phyloP scores from a whole-genome alignment of 768 basidiomycete species.

The Multifurca ochricompacta region DNA sequence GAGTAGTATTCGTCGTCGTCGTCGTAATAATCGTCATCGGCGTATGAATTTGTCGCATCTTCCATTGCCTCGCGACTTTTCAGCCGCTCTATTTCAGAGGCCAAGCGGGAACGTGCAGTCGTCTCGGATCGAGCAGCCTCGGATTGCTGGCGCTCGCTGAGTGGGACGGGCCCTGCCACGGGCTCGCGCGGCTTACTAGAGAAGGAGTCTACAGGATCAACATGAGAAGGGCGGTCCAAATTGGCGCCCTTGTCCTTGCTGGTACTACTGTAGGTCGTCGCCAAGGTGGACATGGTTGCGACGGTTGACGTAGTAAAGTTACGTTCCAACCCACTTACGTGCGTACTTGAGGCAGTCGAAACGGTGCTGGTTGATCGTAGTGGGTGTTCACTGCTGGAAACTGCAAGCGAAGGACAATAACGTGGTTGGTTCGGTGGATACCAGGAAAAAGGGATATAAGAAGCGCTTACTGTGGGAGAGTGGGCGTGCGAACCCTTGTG shows the following conservation, averaged over 20 bases:
- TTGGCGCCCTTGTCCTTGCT: slow-evolving; percentile 7
- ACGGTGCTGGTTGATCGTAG: slow-evolving; percentile 15
- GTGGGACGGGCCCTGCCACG: not conserved
- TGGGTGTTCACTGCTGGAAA: slow-evolving; percentile 10
- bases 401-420: slow-evolving; percentile 1
- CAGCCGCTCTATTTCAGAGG: slow-evolving; percentile 20
- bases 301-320: slow-evolving; percentile 17
- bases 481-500: slow-evolving; percentile 14
- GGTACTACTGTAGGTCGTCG: slow-evolving; percentile 6
- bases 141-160: slow-evolving; percentile 7
- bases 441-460: slow-evolving; percentile 2
- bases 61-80: slow-evolving; percentile 30
- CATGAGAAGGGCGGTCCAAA: not conserved
- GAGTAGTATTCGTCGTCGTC: slow-evolving; percentile 46
- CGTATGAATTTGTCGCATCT: slow-evolving; percentile 31
- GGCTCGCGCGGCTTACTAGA: slow-evolving; percentile 1
- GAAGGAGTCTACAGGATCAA: slow-evolving; percentile 7
- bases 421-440: not conserved
- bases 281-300: slow-evolving; percentile 9
- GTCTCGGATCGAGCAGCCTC: slow-evolving; percentile 10
- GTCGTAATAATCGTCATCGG: slow-evolving; percentile 34
- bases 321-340: slow-evolving; percentile 11
- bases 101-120: slow-evolving; percentile 19
- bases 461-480: slow-evolving; percentile 17
- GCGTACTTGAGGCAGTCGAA: slow-evolving; percentile 14